Conservation (phyloP, 371 early-diverging fungal genomes). For the Sporodiniella umbellata region DNA sequence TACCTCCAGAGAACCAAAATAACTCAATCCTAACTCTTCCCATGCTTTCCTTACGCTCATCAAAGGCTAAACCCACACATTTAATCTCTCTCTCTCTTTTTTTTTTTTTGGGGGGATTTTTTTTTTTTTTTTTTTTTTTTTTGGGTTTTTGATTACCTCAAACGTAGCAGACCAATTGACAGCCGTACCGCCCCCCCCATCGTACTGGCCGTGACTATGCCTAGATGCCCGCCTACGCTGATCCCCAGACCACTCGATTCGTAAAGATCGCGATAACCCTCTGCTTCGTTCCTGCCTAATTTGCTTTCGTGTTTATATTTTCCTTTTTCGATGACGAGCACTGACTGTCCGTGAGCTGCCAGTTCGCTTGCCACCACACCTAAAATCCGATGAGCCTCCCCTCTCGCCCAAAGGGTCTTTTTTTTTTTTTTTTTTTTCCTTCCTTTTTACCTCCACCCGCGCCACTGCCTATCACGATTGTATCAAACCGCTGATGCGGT, state of each 20-base stretch:
- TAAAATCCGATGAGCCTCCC: too few species aligned
- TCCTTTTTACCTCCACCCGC: too few species aligned
- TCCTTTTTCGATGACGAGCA: conserved; percentile 76
- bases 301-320: conserved; percentile 55
- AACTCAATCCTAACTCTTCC: conserved; percentile 58
- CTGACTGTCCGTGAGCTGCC: conserved; percentile 56
- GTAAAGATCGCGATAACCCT: conserved; percentile 47
- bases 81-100: too few species aligned
- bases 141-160: conserved; percentile 38
- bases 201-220: conserved; percentile 55
- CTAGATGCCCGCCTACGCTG: conserved; percentile 43
- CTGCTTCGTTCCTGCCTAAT: conserved; percentile 44
- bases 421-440: too few species aligned
- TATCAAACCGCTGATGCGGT: too few species aligned
- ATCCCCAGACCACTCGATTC: conserved; percentile 46
- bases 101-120: too few species aligned
- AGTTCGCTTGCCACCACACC: too few species aligned
- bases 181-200: conserved; percentile 74
- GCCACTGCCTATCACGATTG: too few species aligned
- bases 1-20: conserved; percentile 50
- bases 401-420: too few species aligned
- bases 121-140: too few species aligned
- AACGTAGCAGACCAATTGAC: conserved; percentile 71
- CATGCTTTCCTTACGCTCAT: conserved; percentile 69
- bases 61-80: conserved; percentile 46